These are phyloP conservation scores for Phaeoacremonium minimum DNA, from an alignment of 2,329 filamentous ascomycete species.

Conservation along the genomic window DNA sequence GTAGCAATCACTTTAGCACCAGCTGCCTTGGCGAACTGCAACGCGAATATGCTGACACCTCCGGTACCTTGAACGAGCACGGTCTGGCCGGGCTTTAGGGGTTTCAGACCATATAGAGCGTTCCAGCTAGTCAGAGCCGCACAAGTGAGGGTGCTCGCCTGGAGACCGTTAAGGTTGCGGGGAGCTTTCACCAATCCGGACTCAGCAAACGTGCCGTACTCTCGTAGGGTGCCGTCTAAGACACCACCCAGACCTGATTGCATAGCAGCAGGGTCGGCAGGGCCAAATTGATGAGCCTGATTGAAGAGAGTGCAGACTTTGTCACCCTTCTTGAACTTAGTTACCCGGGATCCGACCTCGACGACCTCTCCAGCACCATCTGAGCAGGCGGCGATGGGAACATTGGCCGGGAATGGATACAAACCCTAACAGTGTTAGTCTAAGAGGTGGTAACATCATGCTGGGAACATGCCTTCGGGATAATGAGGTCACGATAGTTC, in stretches of 20 bases:
- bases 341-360: constrained; percentile 43
- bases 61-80: constrained; percentile 70
- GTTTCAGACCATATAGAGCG: constrained; percentile 53
- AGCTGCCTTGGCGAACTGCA: constrained; percentile 47
- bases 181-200: constrained; percentile 63
- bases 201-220: constrained; percentile 65
- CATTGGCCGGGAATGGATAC: constrained; percentile 36
- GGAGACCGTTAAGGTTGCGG: constrained; percentile 42
- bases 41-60: constrained; percentile 61
- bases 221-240: constrained; percentile 63
- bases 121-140: constrained; percentile 65
- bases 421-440: constrained; percentile 25
- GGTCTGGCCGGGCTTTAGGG: constrained; percentile 47
- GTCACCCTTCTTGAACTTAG: constrained; percentile 46
- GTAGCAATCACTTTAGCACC: constrained; percentile 55
- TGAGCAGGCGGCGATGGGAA: constrained; percentile 43
- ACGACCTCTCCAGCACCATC: constrained; percentile 51
- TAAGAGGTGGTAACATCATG: not conserved
- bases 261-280: constrained; percentile 25
- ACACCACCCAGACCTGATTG: constrained; percentile 62
- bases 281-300: constrained; percentile 45
- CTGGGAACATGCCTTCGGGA: constrained; percentile 33
- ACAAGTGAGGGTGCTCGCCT: constrained; percentile 54
- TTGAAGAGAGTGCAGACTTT: constrained; percentile 58
- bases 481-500: constrained; percentile 51